Base-by-base conservation (phyloP, 768 basidiomycete genomes). In the Cystofilobasidium macerans region DNA sequence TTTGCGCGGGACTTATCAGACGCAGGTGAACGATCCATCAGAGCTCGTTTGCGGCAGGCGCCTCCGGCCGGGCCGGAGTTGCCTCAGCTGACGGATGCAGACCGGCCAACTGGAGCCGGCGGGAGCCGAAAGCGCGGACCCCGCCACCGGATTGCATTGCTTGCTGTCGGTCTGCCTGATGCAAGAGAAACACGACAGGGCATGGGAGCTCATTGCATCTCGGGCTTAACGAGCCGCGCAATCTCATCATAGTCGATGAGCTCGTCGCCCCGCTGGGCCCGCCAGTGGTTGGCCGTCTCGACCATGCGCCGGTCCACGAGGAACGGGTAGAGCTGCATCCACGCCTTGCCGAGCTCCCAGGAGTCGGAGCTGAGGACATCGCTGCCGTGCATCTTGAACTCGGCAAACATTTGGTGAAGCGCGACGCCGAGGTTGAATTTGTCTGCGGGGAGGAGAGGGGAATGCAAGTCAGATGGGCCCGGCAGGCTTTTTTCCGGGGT, bases 381-480 rank as follows among this genome's bases (percentile, higher is more conserved):
- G 20, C 36, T 35, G 9, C 62, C 62, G 62, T 63, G 51, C 36
- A 63, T 54, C 26, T 36, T 38, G 62, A 54, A 63, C 35, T 63
- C 53, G 24, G 33, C 38, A 26, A 63, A 54, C n/a, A 53, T 28
- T 12, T 28, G 35, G 51, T 63, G 62, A 2, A 63, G 62, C 22
- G 62, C 62, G 38, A 53, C 24, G 51, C 62, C 62, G 62, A 63
- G 62, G 28, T 63, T 53, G 51, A 63, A 63, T 4, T 30, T 35
- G 18, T 63, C 62, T 58, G 40, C 7, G 32, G 20, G 26, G n/a
- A 35, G 11, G 35, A 35, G 26, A 16, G 16, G 24, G 13, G 24
- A 43, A 1, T 30, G 22, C 0, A 24, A 26, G 30, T 20, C 38
- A 22, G 28, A 5, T 13, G 42, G 7, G 42, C 7, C 42, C 16